Percentiles rank a stretch among this genome's conserved stretches.
phyloP scores from a whole-genome alignment of 2,329 filamentous ascomycete genomes.

The Phoma sp. region DNA sequence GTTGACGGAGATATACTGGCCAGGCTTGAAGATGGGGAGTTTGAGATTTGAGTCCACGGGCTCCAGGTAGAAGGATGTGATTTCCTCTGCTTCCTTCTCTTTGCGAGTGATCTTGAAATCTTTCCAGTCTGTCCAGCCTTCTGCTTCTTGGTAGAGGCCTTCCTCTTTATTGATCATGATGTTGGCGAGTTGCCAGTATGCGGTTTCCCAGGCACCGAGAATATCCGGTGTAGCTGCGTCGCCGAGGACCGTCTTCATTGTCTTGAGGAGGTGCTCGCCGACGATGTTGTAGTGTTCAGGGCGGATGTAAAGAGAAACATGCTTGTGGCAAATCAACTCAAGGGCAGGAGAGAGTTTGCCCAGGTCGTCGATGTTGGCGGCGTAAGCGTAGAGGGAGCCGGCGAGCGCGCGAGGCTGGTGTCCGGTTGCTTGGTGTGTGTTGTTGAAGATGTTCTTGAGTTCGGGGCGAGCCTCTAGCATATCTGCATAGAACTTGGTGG shows the following conservation, averaged over 20 bases:
- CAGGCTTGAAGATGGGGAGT: constrained; percentile 71
- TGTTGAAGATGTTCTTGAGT: constrained; percentile 75
- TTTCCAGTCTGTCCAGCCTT: constrained; percentile 72
- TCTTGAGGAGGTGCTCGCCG: constrained; percentile 71
- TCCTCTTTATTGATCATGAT: constrained; percentile 74
- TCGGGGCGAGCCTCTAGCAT: constrained; percentile 71
- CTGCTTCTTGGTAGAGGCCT: constrained; percentile 67
- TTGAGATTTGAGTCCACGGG: constrained; percentile 66
- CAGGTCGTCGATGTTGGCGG: constrained; percentile 74
- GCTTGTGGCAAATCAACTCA: constrained; percentile 79
- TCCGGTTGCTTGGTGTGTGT: constrained; percentile 71
- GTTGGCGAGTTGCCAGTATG: constrained; percentile 76
- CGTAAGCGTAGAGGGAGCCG: constrained; percentile 73
- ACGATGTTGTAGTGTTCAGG: constrained; percentile 76
- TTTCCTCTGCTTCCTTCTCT: constrained; percentile 70
- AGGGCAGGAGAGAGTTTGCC: constrained; percentile 63
- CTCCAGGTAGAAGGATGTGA: constrained; percentile 74
- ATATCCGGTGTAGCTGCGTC: constrained; percentile 70
- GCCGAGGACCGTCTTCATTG: constrained; percentile 72
- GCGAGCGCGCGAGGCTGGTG: constrained; percentile 76
- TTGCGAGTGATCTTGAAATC: constrained; percentile 71
- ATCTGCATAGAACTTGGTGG: constrained; percentile 74
- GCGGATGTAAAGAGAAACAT: constrained; percentile 72
- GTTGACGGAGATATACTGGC: constrained; percentile 75
- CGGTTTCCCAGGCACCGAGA: constrained; percentile 72